These are phyloP conservation scores for Balakata baccata DNA, from an alignment of 345 rosid species.

Conservation along the genomic window DNA sequence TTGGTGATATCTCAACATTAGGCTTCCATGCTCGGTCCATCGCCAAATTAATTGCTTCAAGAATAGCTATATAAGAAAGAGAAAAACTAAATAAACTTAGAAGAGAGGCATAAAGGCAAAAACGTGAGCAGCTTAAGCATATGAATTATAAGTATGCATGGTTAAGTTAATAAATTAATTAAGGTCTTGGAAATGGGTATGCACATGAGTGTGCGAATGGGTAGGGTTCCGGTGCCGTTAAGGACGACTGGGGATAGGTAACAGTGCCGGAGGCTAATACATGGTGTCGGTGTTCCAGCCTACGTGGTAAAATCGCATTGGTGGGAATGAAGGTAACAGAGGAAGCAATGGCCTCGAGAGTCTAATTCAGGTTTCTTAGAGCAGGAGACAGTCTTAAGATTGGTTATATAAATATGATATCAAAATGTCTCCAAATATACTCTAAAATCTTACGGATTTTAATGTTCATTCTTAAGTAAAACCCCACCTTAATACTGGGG, in stretches of 20 bases:
- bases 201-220: conserved; percentile 32
- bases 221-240: conserved; percentile 36
- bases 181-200: conserved; percentile 23
- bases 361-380: conserved; percentile 27
- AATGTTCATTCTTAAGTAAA: too few species aligned
- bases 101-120: neutral
- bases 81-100: too few species aligned
- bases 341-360: conserved; percentile 51
- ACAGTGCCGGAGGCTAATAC: conserved; percentile 39
- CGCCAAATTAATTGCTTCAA: neutral
- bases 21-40: conserved; percentile 58
- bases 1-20: conserved; percentile 44
- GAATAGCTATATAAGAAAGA: too few species aligned
- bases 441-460: too few species aligned
- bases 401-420: neutral
- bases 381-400: conserved; percentile 23
- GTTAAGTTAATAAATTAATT: neutral
- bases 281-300: conserved; percentile 37
- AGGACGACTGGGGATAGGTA: conserved; percentile 26
- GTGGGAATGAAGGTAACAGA: conserved; percentile 18
- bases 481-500: too few species aligned
- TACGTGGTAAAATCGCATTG: conserved; percentile 19
- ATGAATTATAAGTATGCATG: neutral
- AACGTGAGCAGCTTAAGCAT: conserved; percentile 7
- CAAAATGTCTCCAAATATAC: too few species aligned